Conservation (phyloP, 768 basidiomycete species). For the Calvatia gigantea region DNA sequence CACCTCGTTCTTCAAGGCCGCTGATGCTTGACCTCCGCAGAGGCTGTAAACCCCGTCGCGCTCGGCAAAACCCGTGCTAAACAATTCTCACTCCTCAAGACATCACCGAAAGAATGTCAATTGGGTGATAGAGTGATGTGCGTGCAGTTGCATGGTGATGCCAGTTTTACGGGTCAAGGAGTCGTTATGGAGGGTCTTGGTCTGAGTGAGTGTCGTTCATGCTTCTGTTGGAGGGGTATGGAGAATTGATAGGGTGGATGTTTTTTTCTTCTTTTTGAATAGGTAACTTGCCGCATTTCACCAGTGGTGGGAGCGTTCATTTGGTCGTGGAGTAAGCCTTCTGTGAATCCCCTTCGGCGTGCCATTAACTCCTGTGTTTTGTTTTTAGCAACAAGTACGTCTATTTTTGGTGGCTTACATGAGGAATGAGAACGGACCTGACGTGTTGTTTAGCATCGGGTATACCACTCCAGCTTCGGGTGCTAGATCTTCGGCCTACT, state of each 20-base stretch:
- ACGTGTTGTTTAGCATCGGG: slow-evolving; percentile 59
- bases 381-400: slow-evolving; percentile 54
- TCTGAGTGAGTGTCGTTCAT: slow-evolving; percentile 51
- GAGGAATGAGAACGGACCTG: no score
- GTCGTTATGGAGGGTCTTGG: slow-evolving; percentile 87
- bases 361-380: background rate
- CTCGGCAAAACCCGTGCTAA: slow-evolving; percentile 90
- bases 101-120: slow-evolving; percentile 48
- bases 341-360: background rate
- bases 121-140: slow-evolving; percentile 78
- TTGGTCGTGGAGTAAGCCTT: slow-evolving; percentile 81
- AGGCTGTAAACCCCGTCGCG: slow-evolving; percentile 87
- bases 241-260: background rate
- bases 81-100: slow-evolving; percentile 77
- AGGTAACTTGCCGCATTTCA: slow-evolving; percentile 90
- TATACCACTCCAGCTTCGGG: slow-evolving; percentile 87
- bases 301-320: slow-evolving; percentile 87
- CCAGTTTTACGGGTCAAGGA: slow-evolving; percentile 88
- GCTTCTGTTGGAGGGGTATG: background rate
- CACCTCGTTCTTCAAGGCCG: no score
- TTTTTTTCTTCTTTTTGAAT: no score
- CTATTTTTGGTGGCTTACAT: no score
- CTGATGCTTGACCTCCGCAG: no score
- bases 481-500: slow-evolving; percentile 84
- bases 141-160: slow-evolving; percentile 90